Evolutionary conservation across 2,329 filamentous ascomycete genomes (phyloP).

Genomic region (Lachnellula occidentalis): DNA sequence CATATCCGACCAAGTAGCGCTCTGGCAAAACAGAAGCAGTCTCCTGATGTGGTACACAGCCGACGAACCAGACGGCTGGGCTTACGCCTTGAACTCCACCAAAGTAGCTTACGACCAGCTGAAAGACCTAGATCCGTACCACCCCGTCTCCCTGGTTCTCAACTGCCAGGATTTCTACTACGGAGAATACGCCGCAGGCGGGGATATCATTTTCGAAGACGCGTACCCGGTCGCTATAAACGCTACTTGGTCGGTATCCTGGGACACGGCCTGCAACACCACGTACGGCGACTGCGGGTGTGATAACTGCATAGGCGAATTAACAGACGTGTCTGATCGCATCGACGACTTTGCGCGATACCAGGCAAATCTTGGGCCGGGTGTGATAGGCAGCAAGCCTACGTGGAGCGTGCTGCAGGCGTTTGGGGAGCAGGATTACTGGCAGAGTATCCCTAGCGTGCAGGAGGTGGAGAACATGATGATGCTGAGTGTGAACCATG

Average conservation of each 20-base stretch:
- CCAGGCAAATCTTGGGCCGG: slow-evolving; percentile 30
- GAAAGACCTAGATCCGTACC: slow-evolving; percentile 42
- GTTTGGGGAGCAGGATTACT: slow-evolving; percentile 43
- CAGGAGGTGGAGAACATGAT: slow-evolving; percentile 42
- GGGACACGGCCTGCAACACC: slow-evolving; percentile 41
- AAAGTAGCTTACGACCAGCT: slow-evolving; percentile 37
- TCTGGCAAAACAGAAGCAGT: slow-evolving; percentile 30
- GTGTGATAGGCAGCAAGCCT: slow-evolving; percentile 32
- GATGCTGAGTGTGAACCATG: slow-evolving; percentile 42
- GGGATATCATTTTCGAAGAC: slow-evolving; percentile 45
- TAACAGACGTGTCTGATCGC: slow-evolving; percentile 32
- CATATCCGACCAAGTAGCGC: slow-evolving; percentile 30
- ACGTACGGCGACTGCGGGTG: slow-evolving; percentile 47
- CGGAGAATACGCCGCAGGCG: slow-evolving; percentile 39
- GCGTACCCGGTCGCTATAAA: slow-evolving; percentile 45
- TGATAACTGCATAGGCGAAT: slow-evolving; percentile 37
- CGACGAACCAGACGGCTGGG: slow-evolving; percentile 41
- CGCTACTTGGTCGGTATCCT: slow-evolving; percentile 38
- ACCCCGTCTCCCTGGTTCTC: slow-evolving; percentile 43
- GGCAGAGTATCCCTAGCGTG: slow-evolving; percentile 39
- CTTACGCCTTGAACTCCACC: slow-evolving; percentile 38
- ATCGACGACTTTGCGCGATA: slow-evolving; percentile 37
- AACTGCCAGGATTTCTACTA: slow-evolving; percentile 49
- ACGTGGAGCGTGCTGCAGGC: slow-evolving; percentile 46
- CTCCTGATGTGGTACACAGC: slow-evolving; percentile 47